Evolutionary conservation across 768 basidiomycete genomes (phyloP), one percentile per base, ranked within the genome.

Genomic region (Lactarius quietus): DNA sequence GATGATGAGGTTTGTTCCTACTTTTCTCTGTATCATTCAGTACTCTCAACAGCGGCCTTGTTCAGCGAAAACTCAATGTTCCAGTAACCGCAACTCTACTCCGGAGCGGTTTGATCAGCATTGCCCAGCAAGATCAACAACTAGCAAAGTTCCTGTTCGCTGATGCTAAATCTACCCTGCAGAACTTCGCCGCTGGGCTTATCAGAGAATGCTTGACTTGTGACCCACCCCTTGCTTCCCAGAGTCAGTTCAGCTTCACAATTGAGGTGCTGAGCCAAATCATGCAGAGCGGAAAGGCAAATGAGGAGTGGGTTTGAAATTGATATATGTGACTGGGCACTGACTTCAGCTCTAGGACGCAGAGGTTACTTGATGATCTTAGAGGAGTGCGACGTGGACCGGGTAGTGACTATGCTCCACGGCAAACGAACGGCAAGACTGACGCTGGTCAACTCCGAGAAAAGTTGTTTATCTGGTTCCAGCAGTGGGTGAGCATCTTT

Each of bases 401-500:
- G 15, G 73, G 78, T n/a, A 71, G 78, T 0, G 84, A 81, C 59
- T 65, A 72, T 23, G 41, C 71, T 72, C 31, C 70, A 76, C 58
- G 71, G 75, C 56, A 80, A 81, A 53, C 79, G 84, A 79, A 83
- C 6, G 81, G 79, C 48, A 87, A 89, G 72, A 83, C 88, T 3
- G 91, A 91, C 74, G 85, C 84, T 3, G 89, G 90, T 55, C 85
- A 88, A 67, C 78, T 92, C 63, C 81, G 89, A 39, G 88, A 91
- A 70, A 89, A 89, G 69, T 76, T 93, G 0, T 84, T 86, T 68
- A 79, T 84, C 59, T 91, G 88, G 86, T 93, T 93, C 80, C 90
- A 93, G 72, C 91, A 98, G 80, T 99, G 97, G 97, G 92, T 98
- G 69, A 82, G 83, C 57, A 90, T 98, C 68, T 98, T 93, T 81